Conservation (phyloP, 495 filamentous ascomycete species). For the Podospora didyma region DNA sequence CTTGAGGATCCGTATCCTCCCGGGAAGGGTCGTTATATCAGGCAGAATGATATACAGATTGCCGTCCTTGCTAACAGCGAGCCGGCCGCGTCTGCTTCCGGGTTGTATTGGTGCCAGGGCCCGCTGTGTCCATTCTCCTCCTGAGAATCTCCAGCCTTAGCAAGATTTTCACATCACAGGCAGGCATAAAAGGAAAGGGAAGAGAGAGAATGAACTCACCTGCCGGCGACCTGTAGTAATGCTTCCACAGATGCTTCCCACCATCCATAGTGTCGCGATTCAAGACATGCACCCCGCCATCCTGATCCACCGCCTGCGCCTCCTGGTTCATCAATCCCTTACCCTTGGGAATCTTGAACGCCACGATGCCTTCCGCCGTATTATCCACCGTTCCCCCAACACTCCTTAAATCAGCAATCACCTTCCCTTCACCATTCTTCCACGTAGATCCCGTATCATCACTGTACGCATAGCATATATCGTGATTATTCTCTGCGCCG, state of each 20-base stretch:
- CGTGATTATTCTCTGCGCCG: constrained; percentile 42
- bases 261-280: constrained; percentile 37
- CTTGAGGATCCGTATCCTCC: constrained; percentile 29
- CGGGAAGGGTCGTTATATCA: constrained; percentile 9
- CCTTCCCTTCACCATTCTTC: constrained; percentile 28
- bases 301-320: constrained; percentile 40
- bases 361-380: constrained; percentile 31
- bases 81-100: constrained; percentile 31
- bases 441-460: constrained; percentile 38
- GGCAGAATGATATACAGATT: constrained; percentile 37
- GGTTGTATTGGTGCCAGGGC: constrained; percentile 22
- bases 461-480: constrained; percentile 44
- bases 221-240: constrained; percentile 38
- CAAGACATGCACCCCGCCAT: constrained; percentile 44
- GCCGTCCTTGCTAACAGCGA: constrained; percentile 31
- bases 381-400: constrained; percentile 32
- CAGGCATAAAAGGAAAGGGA: too few species aligned
- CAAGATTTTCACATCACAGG: too few species aligned
- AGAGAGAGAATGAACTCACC: constrained; percentile 20
- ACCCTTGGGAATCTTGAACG: constrained; percentile 36
- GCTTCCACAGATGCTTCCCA: constrained; percentile 35
- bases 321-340: constrained; percentile 47
- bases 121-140: constrained; percentile 29
- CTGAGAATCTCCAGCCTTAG: not conserved
- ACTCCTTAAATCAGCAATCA: constrained; percentile 31